A percentile compares a stretch with the other conserved stretches of the same genome.
phyloP scores from a whole-genome alignment of 768 basidiomycete genomes.

The Mycena chlorophos region DNA sequence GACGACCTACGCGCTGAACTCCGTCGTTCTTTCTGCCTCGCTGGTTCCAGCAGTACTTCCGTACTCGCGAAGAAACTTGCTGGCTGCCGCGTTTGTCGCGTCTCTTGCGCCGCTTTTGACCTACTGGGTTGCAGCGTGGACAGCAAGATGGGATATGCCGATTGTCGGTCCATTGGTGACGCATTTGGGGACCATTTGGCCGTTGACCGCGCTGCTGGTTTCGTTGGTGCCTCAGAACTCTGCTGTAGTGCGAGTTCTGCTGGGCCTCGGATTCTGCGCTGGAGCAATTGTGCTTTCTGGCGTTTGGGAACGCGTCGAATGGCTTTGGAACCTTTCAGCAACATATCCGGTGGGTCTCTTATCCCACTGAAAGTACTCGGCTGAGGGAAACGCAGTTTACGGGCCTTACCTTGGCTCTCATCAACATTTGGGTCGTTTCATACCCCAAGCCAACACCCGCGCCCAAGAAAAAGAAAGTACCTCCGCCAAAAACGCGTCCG shows the following conservation, averaged over 20 bases:
- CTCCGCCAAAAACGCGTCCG: conserved; percentile 14
- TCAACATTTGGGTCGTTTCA: conserved; percentile 20
- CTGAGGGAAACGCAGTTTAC: conserved; percentile 18
- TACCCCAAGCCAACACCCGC: conserved; percentile 7
- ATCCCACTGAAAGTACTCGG: neutral
- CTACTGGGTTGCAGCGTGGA: conserved; percentile 65
- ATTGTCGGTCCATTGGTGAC: conserved; percentile 59
- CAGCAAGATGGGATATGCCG: conserved; percentile 53
- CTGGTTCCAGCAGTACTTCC: conserved; percentile 42
- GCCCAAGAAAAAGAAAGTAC: conserved; percentile 22
- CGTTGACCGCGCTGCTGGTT: conserved; percentile 53
- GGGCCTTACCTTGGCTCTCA: conserved; percentile 16
- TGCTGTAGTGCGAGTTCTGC: conserved; percentile 8
- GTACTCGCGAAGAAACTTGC: conserved; percentile 31
- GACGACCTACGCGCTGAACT: conserved; percentile 49
- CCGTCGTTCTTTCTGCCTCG: conserved; percentile 35
- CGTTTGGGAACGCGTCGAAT: conserved; percentile 26
- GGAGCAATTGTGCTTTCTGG: conserved; percentile 6
- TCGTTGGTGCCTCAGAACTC: conserved; percentile 41
- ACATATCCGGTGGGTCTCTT: conserved; percentile 40
- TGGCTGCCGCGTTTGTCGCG: conserved; percentile 43
- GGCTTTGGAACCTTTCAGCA: conserved; percentile 35
- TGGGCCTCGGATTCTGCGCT: conserved; percentile 4
- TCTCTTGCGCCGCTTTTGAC: conserved; percentile 58
- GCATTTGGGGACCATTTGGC: conserved; percentile 57